A percentile compares a stretch with the other conserved stretches of the same genome.
Evolutionary conservation across 2,329 filamentous ascomycete genomes (phyloP).

Genomic region (Biscogniauxia mediterranea): DNA sequence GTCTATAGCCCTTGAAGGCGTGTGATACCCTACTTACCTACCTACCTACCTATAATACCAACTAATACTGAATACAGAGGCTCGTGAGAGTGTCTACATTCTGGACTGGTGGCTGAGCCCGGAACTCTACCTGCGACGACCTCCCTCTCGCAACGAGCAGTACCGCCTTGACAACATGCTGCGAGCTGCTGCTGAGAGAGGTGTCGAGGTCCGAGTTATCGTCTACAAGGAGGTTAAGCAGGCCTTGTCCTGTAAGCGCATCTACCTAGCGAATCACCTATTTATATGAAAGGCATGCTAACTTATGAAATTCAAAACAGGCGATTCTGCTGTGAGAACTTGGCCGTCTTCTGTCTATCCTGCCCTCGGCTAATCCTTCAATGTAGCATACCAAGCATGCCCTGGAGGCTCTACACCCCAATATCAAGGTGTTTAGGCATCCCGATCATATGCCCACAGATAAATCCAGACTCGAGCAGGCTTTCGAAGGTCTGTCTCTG

Average conservation of each 20-base stretch:
- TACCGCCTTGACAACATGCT: slow-evolving; percentile 85
- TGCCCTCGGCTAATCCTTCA: slow-evolving; percentile 2
- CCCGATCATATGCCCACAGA: slow-evolving; percentile 78
- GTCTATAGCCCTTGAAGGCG: slow-evolving; percentile 70
- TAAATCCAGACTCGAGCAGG: slow-evolving; percentile 65
- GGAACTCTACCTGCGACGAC: slow-evolving; percentile 81
- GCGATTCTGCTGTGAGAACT: slow-evolving; percentile 41
- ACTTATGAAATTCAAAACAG: slow-evolving; percentile 18
- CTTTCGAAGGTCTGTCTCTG: slow-evolving; percentile 46
- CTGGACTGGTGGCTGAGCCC: slow-evolving; percentile 90
- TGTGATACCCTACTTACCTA: slow-evolving; percentile 11
- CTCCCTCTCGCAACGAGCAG: slow-evolving; percentile 75
- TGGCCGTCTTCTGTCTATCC: neutral
- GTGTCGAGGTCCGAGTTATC: slow-evolving; percentile 80
- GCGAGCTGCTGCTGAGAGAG: slow-evolving; percentile 75
- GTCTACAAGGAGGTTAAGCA: slow-evolving; percentile 91
- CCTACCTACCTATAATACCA: neutral
- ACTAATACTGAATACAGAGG: slow-evolving; percentile 44
- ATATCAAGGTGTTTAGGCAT: slow-evolving; percentile 86
- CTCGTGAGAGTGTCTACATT: slow-evolving; percentile 77
- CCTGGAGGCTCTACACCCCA: slow-evolving; percentile 74
- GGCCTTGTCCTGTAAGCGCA: slow-evolving; percentile 69
- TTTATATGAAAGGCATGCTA: slow-evolving; percentile 6
- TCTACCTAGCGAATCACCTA: slow-evolving; percentile 25
- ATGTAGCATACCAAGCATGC: slow-evolving; percentile 72